Evolutionary conservation across 805 yeast species (phyloP).

Genomic region (Yamadazyma ubonensis): DNA sequence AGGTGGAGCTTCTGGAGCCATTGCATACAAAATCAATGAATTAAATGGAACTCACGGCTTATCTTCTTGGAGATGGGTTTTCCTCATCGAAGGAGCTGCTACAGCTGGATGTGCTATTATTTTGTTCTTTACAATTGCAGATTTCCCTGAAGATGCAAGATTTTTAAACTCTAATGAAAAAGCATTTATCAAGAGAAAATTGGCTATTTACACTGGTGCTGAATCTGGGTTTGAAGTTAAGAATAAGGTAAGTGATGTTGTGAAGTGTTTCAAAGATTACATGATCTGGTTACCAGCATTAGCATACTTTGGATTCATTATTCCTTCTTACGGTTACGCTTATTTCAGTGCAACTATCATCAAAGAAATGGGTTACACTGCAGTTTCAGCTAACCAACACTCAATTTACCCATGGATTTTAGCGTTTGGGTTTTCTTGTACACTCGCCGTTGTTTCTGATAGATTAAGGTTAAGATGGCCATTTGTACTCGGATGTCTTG

Average conservation of each 20-base stretch:
- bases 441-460: constrained; percentile 66
- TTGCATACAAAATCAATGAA: constrained; percentile 63
- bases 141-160: constrained; percentile 69
- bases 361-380: constrained; percentile 58
- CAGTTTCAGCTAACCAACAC: constrained; percentile 72
- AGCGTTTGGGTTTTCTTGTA: constrained; percentile 67
- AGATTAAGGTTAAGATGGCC: constrained; percentile 45
- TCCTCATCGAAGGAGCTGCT: constrained; percentile 47
- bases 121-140: constrained; percentile 54
- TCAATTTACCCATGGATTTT: constrained; percentile 85
- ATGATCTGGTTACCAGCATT: constrained; percentile 56
- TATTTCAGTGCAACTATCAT: constrained; percentile 71
- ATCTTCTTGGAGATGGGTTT: constrained; percentile 51
- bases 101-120: constrained; percentile 36
- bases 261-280: constrained; percentile 56
- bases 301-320: constrained; percentile 61
- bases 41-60: constrained; percentile 47
- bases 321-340: constrained; percentile 77
- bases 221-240: constrained; percentile 50
- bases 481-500: constrained; percentile 31
- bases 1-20: constrained; percentile 76
- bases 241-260: constrained; percentile 46
- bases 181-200: constrained; percentile 55
- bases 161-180: constrained; percentile 50
- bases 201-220: constrained; percentile 39